Conservation (phyloP, 345 rosid species). For the Salix suchowensis region DNA sequence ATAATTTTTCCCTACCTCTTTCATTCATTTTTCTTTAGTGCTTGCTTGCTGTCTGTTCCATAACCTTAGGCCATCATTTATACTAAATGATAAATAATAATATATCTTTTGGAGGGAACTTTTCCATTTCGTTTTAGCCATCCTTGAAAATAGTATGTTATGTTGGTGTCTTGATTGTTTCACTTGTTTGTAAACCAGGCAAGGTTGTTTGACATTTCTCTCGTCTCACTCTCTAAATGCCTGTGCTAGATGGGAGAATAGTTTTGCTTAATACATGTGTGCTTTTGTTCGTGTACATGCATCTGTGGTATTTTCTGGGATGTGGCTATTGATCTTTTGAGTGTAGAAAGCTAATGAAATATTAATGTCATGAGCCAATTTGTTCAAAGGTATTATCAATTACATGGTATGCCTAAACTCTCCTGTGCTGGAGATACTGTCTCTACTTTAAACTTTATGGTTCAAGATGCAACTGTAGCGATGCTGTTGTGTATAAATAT, state of each 20-base stretch:
- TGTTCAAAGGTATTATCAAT: not conserved
- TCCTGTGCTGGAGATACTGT: not conserved
- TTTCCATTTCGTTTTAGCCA: not conserved
- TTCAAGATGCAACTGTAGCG: not conserved
- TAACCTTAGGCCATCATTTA: not conserved
- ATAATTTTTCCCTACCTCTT: not conserved
- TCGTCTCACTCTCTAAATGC: not conserved
- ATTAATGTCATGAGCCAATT: not conserved
- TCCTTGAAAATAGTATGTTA: not conserved
- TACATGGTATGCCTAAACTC: not conserved
- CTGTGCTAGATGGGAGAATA: not conserved
- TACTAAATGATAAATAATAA: not conserved
- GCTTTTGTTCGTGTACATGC: not conserved
- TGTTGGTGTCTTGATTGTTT: not conserved
- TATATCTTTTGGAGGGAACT: not conserved
- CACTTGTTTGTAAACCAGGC: not conserved
- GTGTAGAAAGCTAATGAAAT: not conserved
- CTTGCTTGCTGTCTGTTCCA: not conserved
- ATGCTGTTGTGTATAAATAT: not conserved
- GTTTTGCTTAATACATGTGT: not conserved
- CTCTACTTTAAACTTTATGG: not conserved
- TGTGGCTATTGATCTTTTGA: not conserved
- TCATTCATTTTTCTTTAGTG: not conserved
- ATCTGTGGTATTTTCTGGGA: not conserved
- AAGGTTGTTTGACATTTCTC: not conserved